Conservation (phyloP, 2,329 filamentous ascomycete genomes). For the Botrytis hyacinthi region DNA sequence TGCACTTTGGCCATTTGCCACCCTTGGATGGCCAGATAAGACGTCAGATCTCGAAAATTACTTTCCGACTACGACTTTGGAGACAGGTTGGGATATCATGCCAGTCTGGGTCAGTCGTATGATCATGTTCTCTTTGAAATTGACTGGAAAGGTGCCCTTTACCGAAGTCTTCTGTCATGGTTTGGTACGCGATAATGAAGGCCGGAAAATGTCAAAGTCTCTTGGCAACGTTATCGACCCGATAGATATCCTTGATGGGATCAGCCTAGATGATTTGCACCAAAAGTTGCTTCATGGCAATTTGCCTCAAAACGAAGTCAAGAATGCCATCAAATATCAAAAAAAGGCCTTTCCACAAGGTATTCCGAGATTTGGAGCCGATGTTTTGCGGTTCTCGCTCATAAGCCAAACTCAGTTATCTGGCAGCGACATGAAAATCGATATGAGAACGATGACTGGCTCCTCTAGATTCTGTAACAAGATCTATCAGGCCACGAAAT, state of each 20-base stretch:
- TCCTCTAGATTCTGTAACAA: neutral
- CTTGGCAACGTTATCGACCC: conserved; percentile 1
- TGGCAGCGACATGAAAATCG: neutral
- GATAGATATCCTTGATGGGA: neutral
- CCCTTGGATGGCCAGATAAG: neutral
- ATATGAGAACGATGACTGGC: neutral
- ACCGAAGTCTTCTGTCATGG: neutral
- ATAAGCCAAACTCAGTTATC: neutral
- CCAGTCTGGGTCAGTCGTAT: neutral
- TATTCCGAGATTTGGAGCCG: neutral
- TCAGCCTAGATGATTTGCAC: neutral
- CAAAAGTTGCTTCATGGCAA: neutral
- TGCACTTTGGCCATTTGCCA: neutral
- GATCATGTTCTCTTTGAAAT: neutral
- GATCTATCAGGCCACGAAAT: neutral
- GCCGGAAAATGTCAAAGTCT: neutral
- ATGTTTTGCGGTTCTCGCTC: neutral
- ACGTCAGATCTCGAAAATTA: neutral
- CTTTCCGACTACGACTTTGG: neutral
- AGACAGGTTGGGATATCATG: neutral
- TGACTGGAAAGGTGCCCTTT: neutral
- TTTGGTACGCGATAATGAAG: neutral
- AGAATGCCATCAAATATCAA: neutral
- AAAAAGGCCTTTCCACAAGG: neutral
- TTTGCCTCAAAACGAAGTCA: neutral